These are phyloP conservation scores for Raddia distichophylla DNA, from an alignment of 176 grass and related monocot species.

Conservation along the genomic window DNA sequence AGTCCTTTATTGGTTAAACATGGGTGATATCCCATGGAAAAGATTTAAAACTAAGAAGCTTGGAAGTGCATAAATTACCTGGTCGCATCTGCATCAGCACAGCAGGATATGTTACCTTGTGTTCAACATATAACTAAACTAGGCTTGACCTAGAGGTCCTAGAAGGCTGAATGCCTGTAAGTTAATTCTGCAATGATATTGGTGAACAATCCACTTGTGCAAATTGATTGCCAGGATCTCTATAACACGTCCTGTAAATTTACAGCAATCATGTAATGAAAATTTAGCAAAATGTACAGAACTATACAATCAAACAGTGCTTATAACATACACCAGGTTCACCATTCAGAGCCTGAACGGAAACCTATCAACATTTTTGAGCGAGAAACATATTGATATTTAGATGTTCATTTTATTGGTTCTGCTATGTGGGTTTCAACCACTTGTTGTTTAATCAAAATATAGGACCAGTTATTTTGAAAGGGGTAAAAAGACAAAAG, in stretches of 20 bases:
- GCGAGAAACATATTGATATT: background rate
- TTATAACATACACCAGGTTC: background rate
- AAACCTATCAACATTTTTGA: background rate
- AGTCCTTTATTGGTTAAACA: background rate
- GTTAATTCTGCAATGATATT: background rate
- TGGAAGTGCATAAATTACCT: background rate
- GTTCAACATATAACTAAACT: slow-evolving; percentile 10
- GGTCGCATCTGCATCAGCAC: background rate
- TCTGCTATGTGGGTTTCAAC: background rate
- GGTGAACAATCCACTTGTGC: background rate
- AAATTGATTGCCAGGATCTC: background rate
- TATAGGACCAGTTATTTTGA: slow-evolving; percentile 9
- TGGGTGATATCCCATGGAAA: background rate
- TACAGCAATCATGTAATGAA: background rate
- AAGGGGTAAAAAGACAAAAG: background rate
- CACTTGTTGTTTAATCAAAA: slow-evolving; percentile 5
- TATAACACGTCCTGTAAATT: slow-evolving; percentile 8
- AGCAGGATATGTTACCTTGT: background rate
- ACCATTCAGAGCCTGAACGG: background rate
- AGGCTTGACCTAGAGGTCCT: slow-evolving; percentile 19
- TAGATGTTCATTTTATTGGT: background rate
- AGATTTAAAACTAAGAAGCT: slow-evolving; percentile 18
- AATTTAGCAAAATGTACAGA: background rate
- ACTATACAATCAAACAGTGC: background rate
- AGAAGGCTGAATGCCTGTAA: slow-evolving; percentile 11